Conservation (phyloP, 2,329 filamentous ascomycete species). For the Colletotrichum abscissum region DNA sequence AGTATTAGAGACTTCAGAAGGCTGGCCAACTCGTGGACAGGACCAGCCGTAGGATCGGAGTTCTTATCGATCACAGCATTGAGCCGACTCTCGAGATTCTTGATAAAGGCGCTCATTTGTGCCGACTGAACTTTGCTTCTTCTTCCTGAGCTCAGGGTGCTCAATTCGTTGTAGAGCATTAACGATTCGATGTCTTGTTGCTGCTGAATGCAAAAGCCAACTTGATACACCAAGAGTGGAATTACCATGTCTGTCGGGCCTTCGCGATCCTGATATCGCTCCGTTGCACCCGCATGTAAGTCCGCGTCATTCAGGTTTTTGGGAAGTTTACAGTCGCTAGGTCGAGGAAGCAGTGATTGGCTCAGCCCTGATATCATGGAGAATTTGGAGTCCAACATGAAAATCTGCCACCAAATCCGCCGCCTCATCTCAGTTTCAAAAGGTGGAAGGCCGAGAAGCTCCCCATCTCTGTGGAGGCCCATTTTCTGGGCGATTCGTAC, state of each 20-base stretch:
- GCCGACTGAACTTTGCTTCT: constrained; percentile 26
- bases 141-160: constrained; percentile 14
- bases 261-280: constrained; percentile 57
- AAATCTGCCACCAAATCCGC: constrained; percentile 74
- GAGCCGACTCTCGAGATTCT: constrained; percentile 54
- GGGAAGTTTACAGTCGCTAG: constrained; percentile 65
- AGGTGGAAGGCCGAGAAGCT: constrained; percentile 63
- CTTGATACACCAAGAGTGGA: constrained; percentile 60
- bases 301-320: constrained; percentile 73
- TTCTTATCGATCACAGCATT: constrained; percentile 57
- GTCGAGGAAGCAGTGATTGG: constrained; percentile 65
- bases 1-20: constrained; percentile 58
- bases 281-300: constrained; percentile 66
- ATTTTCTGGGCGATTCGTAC: constrained; percentile 75
- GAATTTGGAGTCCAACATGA: constrained; percentile 67
- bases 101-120: constrained; percentile 53
- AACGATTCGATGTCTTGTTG: constrained; percentile 58
- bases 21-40: constrained; percentile 61
- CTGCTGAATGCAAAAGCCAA: constrained; percentile 60
- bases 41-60: constrained; percentile 62
- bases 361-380: constrained; percentile 69
- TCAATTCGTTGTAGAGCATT: constrained; percentile 42
- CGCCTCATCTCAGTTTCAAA: constrained; percentile 76
- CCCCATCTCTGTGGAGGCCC: constrained; percentile 73
- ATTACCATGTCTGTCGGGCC: constrained; percentile 72